phyloP scores from a whole-genome alignment of 2,329 filamentous ascomycete genomes.

The Parascedosporium putredinis region DNA sequence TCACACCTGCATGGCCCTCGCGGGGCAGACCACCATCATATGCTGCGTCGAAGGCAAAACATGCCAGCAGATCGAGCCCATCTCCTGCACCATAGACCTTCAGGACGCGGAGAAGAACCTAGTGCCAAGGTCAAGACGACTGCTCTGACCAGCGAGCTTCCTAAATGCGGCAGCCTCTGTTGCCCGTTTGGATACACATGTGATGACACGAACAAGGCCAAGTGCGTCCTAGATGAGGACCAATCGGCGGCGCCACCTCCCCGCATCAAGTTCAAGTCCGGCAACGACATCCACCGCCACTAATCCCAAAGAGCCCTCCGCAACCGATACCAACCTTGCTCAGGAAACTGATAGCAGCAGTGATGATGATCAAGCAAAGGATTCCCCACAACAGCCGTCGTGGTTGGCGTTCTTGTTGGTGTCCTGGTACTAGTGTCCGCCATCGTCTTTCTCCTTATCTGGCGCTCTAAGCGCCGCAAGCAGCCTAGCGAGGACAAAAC shows the following conservation, averaged over 20 bases:
- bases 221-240: constrained; percentile 43
- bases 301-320: neutral
- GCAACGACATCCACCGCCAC: constrained; percentile 12
- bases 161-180: constrained; percentile 48
- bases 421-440: constrained; percentile 29
- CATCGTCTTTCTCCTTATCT: constrained; percentile 29
- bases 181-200: constrained; percentile 67
- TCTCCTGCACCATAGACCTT: constrained; percentile 51
- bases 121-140: constrained; percentile 56
- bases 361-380: neutral
- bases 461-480: constrained; percentile 13
- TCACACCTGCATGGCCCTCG: constrained; percentile 49
- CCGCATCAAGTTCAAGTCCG: constrained; percentile 15
- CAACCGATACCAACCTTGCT: neutral
- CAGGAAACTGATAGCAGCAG: neutral
- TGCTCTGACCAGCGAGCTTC: constrained; percentile 44
- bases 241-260: constrained; percentile 31
- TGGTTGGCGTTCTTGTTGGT: constrained; percentile 38
- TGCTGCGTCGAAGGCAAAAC: constrained; percentile 54
- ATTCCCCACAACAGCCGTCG: constrained; percentile 23
- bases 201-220: constrained; percentile 21
- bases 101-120: constrained; percentile 48
- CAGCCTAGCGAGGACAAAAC: constrained; percentile 3
- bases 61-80: constrained; percentile 52
- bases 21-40: constrained; percentile 54